Evolutionary conservation across 2,329 filamentous ascomycete species (phyloP).

Genomic region (Stachybotrys chlorohalonatus): DNA sequence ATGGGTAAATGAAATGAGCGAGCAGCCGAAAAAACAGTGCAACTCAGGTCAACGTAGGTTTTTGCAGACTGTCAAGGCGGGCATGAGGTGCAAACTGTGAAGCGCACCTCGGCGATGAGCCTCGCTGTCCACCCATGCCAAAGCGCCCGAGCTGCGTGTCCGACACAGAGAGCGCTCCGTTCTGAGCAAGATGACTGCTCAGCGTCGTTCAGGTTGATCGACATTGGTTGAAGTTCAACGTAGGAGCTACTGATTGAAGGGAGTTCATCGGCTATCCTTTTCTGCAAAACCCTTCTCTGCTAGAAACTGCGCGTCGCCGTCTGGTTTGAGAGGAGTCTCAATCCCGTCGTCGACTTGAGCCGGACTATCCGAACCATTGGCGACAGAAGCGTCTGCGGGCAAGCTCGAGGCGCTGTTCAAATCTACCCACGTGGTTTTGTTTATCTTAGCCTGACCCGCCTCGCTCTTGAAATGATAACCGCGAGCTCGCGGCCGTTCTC

Average conservation of each 20-base stretch:
- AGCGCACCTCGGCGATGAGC: no score
- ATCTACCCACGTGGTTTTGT: conserved; percentile 57
- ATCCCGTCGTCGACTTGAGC: conserved; percentile 5
- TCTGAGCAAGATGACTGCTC: no score
- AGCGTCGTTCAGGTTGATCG: no score
- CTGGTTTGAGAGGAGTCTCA: conserved; percentile 39
- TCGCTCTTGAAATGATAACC: conserved; percentile 76
- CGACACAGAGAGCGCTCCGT: no score
- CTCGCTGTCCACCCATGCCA: no score
- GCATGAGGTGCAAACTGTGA: no score
- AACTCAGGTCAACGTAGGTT: no score
- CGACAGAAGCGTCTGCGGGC: conserved; percentile 27
- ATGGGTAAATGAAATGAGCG: no score
- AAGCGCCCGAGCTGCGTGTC: no score
- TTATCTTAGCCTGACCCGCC: conserved; percentile 56
- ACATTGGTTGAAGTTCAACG: no score
- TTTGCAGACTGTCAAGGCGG: no score
- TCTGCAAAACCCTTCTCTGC: conserved; percentile 48
- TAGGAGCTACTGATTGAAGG: background rate
- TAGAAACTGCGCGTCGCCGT: conserved; percentile 37
- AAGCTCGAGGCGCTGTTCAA: conserved; percentile 22
- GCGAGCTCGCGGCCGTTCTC: conserved; percentile 67
- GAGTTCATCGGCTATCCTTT: conserved; percentile 9
- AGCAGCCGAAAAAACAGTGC: no score
- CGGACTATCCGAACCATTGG: conserved; percentile 2